Evolutionary conservation across 257 asterid genomes (phyloP).

Genomic region (Solanum lycopersicoides): DNA sequence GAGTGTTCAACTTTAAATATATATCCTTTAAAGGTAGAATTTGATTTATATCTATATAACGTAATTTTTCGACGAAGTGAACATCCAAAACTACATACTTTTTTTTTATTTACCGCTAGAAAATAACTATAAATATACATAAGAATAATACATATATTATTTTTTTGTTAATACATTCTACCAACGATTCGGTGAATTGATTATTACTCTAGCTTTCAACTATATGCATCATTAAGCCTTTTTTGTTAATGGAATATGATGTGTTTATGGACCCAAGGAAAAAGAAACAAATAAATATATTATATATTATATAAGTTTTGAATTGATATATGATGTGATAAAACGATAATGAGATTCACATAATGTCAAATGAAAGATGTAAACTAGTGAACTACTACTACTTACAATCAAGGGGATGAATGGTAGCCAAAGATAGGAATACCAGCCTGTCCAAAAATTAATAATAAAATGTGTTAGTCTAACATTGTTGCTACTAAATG

Average conservation of each 20-base stretch:
- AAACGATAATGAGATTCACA: neutral
- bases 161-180: neutral
- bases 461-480: neutral
- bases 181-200: neutral
- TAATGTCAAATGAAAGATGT: neutral
- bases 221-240: neutral
- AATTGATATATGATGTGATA: neutral
- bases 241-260: neutral
- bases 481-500: neutral
- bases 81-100: too few species aligned
- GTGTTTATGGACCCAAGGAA: neutral
- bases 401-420: conserved; percentile 84
- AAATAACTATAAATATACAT: neutral
- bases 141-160: too few species aligned
- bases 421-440: conserved; percentile 83
- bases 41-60: too few species aligned
- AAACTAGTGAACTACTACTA: neutral
- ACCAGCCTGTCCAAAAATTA: conserved; percentile 53
- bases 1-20: too few species aligned
- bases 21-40: too few species aligned
- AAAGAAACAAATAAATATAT: neutral
- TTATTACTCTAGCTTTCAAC: neutral
- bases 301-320: neutral
- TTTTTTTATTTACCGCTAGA: neutral
- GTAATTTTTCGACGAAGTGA: too few species aligned